Percentiles rank a stretch among this genome's conserved stretches.
These are phyloP conservation scores for Aschersonia sp. DNA, from an alignment of 2,329 filamentous ascomycete genomes.

Conservation along the genomic window DNA sequence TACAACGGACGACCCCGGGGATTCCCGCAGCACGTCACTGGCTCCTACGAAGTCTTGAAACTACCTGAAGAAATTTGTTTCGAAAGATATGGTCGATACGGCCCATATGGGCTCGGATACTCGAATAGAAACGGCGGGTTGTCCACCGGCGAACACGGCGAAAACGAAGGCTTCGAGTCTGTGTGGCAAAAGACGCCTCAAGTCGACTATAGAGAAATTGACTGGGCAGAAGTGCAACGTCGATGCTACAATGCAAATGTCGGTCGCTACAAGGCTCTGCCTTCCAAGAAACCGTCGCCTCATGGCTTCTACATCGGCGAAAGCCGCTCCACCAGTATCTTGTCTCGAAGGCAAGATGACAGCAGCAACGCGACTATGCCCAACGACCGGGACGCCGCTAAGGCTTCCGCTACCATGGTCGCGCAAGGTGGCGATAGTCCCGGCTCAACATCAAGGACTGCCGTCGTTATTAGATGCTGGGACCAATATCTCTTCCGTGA, in stretches of 20 bases:
- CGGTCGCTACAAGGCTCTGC: conserved; percentile 47
- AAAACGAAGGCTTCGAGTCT: conserved; percentile 63
- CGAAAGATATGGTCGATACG: conserved; percentile 76
- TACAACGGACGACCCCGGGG: conserved; percentile 68
- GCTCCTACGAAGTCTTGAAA: conserved; percentile 71
- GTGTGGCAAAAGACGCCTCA: conserved; percentile 60
- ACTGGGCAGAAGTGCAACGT: conserved; percentile 67
- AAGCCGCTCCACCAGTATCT: background rate
- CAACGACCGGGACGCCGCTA: background rate
- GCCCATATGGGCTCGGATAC: conserved; percentile 84
- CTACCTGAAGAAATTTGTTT: conserved; percentile 82
- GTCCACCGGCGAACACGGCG: conserved; percentile 73
- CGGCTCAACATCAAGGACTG: conserved; percentile 34
- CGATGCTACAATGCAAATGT: conserved; percentile 59
- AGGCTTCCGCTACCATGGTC: conserved; percentile 1
- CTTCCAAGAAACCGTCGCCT: conserved; percentile 21
- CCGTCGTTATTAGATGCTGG: conserved; percentile 72
- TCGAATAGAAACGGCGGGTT: conserved; percentile 62
- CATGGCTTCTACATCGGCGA: conserved; percentile 34
- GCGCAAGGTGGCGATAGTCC: conserved; percentile 2
- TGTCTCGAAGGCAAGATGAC: conserved; percentile 2
- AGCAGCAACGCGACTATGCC: background rate
- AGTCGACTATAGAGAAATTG: conserved; percentile 62
- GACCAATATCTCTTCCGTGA: conserved; percentile 64
- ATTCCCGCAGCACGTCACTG: conserved; percentile 71